Base-by-base conservation (phyloP, 768 basidiomycete genomes). In the Serendipita sp. region DNA sequence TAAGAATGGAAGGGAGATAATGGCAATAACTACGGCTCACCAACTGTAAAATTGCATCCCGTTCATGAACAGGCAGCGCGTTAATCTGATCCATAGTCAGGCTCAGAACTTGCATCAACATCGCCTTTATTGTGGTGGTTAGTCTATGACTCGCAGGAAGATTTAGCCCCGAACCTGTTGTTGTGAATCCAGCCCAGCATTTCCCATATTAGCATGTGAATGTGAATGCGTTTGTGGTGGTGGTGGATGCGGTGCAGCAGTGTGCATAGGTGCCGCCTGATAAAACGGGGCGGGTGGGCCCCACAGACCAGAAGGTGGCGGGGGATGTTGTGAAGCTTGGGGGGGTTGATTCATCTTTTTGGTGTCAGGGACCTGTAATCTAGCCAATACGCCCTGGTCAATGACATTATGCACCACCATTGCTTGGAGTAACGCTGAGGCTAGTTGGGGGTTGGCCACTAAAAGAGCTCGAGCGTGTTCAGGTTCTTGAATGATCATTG, bases 351-450 rank as follows among this genome's bases (percentile, higher is more conserved):
- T 5, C 41, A 41, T 41, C 13, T 41, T 41, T 41, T 66, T 67
- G 44, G 70, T 63, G 52, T 68, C 66, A 3, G 58, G 66, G 15
- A 58, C 45, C 44, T 60, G 70, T 62, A n/a, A 52, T 60, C 64
- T 58, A 51, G 64, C 64, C 10, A 60, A 28, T 10, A 38, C 56
- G 32, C 56, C 36, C 28, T n/a, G 28, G 68, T 97, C 93, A 45
- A 98, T 89, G 16, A 98, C 90, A 70, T 93, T 90, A 80, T 94
- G 91, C 56, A 97, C 76, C 7, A 98, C 77, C 68, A 99, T 81
- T 0, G 91, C 88, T 75, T 97, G 94, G 78, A 98, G 96, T 13
- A 98, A 80, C 3, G 96, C 96, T 73, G 97, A 98, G 1, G 92
- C 88, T 3, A 96, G 81, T 75, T 98, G 95, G 16, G 96, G 96